Evolutionary conservation across 495 filamentous ascomycete genomes (phyloP), one percentile per base, ranked within the genome.

Genomic region (Penicillium waksmanii): DNA sequence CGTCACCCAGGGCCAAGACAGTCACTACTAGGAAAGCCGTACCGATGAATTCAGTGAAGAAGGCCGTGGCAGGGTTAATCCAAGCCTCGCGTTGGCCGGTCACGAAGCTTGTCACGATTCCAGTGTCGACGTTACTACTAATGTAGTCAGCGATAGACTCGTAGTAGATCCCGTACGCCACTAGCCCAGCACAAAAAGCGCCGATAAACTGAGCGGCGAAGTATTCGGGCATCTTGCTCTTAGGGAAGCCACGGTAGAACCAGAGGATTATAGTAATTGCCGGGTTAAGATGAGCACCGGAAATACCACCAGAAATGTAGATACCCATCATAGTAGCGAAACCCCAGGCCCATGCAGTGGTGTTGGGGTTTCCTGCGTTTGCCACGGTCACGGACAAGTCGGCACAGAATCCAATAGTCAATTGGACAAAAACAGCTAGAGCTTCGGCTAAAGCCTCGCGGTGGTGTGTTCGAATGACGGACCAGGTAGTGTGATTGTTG

Each of bases 271-370:
- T 65, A 9, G 81, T 84, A 23, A 84, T 73, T 19, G 69, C 68
- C 0, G 81, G 82, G 58, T 84, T 85, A 40, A 85, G 69, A 56
- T 85, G 81, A 2, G 80, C 81, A 54, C 81, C 81, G 1, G 81
- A 84, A n/a, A 83, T 72, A 58, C 80, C 81, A 71, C 81, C 80
- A 25, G 72, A 79, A 21, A 87, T 77, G 55, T 84, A 84, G 47
- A 85, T 84, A 10, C 73, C 83, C 44, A 84, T 77, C 83, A 85
- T 85, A 31, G 78, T 79, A 11, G 78, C 81, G 6, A 85, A 69
- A 1, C 82, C 83, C 82, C 82, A 86, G 9, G 78, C 75, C 80
- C 79, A 84, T 18, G 71, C 76, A 4, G 77, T 79, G 3, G 78
- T 79, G 56, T 77, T 77, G 15, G 82, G 82, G 40, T 78, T 75